Base-by-base conservation (phyloP, 495 filamentous ascomycete species). In the Cairneyella variabilis region DNA sequence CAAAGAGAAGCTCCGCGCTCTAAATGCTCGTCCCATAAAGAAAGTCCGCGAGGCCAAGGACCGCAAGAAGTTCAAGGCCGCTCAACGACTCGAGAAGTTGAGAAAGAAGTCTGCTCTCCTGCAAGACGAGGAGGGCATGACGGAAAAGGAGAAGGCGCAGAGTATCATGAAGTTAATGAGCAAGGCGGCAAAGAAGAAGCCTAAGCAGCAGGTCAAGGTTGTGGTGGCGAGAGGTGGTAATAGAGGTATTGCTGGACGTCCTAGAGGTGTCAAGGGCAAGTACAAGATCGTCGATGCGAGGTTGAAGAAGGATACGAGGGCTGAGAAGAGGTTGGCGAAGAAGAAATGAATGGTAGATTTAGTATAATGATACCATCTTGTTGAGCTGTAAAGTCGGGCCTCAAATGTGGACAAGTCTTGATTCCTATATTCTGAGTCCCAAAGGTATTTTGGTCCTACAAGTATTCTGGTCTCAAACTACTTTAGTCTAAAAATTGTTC, bases 281-380 rank as follows among this genome's bases (percentile, higher is more conserved):
- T 98, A 98, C 71, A 97, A 97, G 85, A 96, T 99, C 77, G 93
- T 99, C 55, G 93, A 99, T 75, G 73, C 87, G 16, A 80, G 93
- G 57, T 83, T 99, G 83, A 97, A 96, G 83, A 99, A 99, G 85
- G 93, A 99, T 77, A 81, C 92, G 48, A 80, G 93, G 64, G 95
- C 86, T 12, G 76, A 88, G 71, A 99, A 97, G 80, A 83, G 93
- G 64, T 61, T 82, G 52, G 82, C 81, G 39, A 88, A 88, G 75
- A 85, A 80, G 66, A 80, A n/a, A n/a, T n/a, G n/a, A n/a, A n/a
- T n/a, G n/a, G n/a, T n/a, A n/a, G n/a, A n/a, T n/a, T n/a, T n/a
- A n/a, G n/a, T n/a, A n/a, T n/a, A n/a, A n/a, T n/a, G n/a, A n/a
- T n/a, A n/a, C n/a, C n/a, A n/a, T n/a, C n/a, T n/a, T n/a, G n/a